Evolutionary conservation across 2,329 filamentous ascomycete genomes (phyloP), one percentile per base, ranked within the genome.

Genomic region (Elsinoe arachidis): DNA sequence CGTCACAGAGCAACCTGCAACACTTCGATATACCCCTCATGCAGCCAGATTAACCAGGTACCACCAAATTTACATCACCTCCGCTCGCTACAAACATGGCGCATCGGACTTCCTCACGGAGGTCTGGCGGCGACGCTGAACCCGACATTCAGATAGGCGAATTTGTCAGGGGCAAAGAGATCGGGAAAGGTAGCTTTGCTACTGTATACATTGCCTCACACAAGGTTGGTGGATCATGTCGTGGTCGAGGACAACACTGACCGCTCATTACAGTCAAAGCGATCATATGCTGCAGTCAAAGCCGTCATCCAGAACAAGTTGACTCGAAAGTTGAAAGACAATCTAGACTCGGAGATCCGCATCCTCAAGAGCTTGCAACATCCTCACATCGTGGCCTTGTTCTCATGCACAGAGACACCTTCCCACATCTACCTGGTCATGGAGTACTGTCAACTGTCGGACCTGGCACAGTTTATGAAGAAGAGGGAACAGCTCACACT

Each of bases 381-480:
- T 73, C 93, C 93, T 26, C 93, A 99, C 69, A 96, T 99, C 65
- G 93, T 97, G 63, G 88, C 90, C 64, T 85, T 99, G 49, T 91
- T 96, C 76, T 90, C 96, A 73, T 96, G 91, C 75, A 81, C 92
- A 71, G 91, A 97, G 72, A 87, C 89, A 0, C 77, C 83, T 2
- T 85, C 86, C 19, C 88, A 95, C 68, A 96, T 97, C 74, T 93
- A 99, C 73, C 81, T 99, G 59, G 86, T 97, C 62, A 99, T 97
- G 92, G 93, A 99, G 75, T 97, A 95, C 74, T 97, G 93, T 74
- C 90, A 95, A 69, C 81, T 99, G 39, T 92, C 93, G 19, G 93
- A 99, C 69, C 75, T 99, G 59, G 95, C 93, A 10, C 80, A 92
- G 56, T 97, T 99, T 73, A 96, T 99, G 75, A 95, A 93, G 79